Percentiles rank a stretch among this genome's conserved stretches.
Conservation (phyloP, 2,329 filamentous ascomycete genomes). For the Arthroderma sp. region DNA sequence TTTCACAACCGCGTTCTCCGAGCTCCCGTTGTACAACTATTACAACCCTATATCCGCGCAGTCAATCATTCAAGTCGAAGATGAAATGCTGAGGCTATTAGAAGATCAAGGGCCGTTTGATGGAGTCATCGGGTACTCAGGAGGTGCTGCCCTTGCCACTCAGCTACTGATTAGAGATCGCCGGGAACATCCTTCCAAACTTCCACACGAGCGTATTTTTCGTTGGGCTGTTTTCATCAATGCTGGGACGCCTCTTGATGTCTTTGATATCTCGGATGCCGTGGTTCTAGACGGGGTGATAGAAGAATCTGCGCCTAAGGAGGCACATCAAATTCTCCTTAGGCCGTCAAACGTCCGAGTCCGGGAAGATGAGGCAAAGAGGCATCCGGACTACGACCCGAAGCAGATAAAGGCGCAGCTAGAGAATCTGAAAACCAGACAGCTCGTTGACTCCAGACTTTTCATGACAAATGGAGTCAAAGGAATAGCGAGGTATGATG, state of each 20-base stretch:
- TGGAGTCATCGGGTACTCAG: conserved; percentile 12
- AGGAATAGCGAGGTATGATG: conserved; percentile 9
- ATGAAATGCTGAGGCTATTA: not conserved
- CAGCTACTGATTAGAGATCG: conserved; percentile 11
- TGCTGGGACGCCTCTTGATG: conserved; percentile 14
- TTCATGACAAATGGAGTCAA: conserved; percentile 12
- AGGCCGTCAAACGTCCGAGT: conserved; percentile 14
- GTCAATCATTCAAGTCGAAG: conserved; percentile 3
- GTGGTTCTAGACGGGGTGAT: conserved; percentile 10
- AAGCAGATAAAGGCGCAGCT: conserved; percentile 11
- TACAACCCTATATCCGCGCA: conserved; percentile 8
- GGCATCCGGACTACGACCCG: conserved; percentile 13
- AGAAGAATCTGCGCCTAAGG: conserved; percentile 10
- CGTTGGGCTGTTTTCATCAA: conserved; percentile 17
- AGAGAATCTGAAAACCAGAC: conserved; percentile 10
- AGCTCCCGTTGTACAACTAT: conserved; percentile 11
- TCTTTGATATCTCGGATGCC: conserved; percentile 12
- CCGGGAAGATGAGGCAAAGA: conserved; percentile 11
- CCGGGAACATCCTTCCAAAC: conserved; percentile 14
- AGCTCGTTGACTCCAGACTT: conserved; percentile 9
- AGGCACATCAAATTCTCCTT: conserved; percentile 11
- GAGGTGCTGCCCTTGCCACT: conserved; percentile 10
- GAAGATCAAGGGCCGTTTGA: conserved; percentile 12
- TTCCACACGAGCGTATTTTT: conserved; percentile 14
- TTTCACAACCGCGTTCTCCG: conserved; percentile 12